A percentile compares a stretch with the other conserved stretches of the same genome.
phyloP scores from a whole-genome alignment of 257 asterid species.

The Lycium ferocissimum region DNA sequence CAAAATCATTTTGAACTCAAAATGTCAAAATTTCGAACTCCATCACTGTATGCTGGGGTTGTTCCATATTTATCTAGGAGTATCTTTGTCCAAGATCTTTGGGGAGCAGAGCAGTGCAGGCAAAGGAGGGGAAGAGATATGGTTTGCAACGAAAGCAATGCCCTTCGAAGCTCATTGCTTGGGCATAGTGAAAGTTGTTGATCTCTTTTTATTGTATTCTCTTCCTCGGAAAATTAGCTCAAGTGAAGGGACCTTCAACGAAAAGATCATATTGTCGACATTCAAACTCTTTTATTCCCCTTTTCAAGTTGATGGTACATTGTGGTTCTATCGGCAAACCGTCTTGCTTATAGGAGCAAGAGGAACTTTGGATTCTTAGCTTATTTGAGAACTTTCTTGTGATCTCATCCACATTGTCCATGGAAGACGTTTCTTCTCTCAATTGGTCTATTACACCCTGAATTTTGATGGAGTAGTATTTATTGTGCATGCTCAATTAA shows the following conservation, averaged over 20 bases:
- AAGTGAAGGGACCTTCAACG: neutral
- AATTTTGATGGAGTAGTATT: neutral
- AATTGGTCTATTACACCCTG: neutral
- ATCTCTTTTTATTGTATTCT: constrained; percentile 11
- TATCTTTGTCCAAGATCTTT: neutral
- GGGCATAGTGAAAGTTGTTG: neutral
- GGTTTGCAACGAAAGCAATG: neutral
- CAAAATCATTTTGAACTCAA: neutral
- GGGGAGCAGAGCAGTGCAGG: neutral
- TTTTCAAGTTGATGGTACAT: neutral
- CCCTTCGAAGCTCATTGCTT: neutral
- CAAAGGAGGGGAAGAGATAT: neutral
- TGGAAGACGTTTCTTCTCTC: neutral
- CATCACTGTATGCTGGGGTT: neutral
- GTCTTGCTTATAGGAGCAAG: neutral
- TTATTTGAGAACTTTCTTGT: neutral
- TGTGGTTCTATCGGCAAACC: neutral
- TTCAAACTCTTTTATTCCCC: neutral
- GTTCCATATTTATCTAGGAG: neutral
- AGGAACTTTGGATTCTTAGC: neutral
- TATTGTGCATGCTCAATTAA: neutral
- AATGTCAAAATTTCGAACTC: neutral
- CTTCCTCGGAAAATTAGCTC: neutral
- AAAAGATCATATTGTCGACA: neutral
- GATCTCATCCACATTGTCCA: neutral